Base-by-base conservation (phyloP, 257 asterid genomes). In the Solanum pinnatisectum region DNA sequence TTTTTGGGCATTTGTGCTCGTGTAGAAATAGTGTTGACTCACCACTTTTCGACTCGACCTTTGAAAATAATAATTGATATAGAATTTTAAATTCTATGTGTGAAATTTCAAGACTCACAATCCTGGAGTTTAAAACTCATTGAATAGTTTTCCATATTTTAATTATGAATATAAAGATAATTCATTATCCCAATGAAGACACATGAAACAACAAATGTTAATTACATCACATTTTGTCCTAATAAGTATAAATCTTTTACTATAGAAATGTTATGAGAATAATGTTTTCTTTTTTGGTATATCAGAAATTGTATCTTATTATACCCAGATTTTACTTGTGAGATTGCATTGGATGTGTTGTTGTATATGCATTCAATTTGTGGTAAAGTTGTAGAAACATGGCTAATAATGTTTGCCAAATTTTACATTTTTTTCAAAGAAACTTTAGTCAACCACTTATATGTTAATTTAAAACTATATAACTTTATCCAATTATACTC, bases 291-390 rank as follows among this genome's bases (percentile, higher is more conserved):
- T 10, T 20, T 56, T 56, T 56, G 25, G 65, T 56, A 56, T 56
- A 4, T 20, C 65, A 20, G 1, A 56, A 6, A 20, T 56, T 2
- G 65, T 56, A 56, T 56, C 65, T 20, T 56, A 18, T 1, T 11
- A 4, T 20, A 20, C 20, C 3, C 7, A 56, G 65, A 56, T 1
- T 44, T 4, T 44, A 44, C 16, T 44, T 4, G 5, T 44, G 52
- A 44, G 2, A 44, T 12, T 44, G 1, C 5, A 44, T 1, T 11
- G 46, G 1, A 1, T 42, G 10, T 10, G 4, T 0, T 0, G 4
- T 2, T 49, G 4, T 56, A 6, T 6, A 56, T 18, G 65, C 65
- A 56, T 56, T 56, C 65, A 56, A 56, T 56, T 56, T 56, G 65
- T 56, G 65, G 77, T 32, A 15, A 32, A 71, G n/a, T 15, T 71